Evolutionary conservation across 2,329 filamentous ascomycete genomes (phyloP).

Genomic region (Venturia aucupariae): DNA sequence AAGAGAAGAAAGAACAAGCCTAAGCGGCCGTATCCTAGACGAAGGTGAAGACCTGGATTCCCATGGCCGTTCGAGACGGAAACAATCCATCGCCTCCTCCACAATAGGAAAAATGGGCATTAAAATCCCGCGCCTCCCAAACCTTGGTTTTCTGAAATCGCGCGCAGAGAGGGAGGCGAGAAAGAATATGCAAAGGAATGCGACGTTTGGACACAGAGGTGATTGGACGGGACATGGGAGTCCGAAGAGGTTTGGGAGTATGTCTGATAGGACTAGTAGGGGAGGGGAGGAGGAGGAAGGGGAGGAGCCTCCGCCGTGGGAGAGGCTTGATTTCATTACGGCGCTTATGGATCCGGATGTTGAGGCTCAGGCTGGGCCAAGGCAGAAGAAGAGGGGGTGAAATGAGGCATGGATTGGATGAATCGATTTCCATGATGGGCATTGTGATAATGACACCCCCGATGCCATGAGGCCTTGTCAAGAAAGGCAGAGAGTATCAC

Average conservation of each 20-base stretch:
- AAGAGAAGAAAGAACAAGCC: not conserved
- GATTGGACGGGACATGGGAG: too few relatives aligned
- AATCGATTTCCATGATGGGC: not conserved
- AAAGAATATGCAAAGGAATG: slow-evolving; percentile 2
- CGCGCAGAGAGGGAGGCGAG: slow-evolving; percentile 8
- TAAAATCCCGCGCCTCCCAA: not conserved
- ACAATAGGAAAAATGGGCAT: slow-evolving; percentile 1
- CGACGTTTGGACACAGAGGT: not conserved
- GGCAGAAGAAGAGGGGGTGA: slow-evolving; percentile 3
- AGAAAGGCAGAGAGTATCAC: not conserved
- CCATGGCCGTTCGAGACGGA: not conserved
- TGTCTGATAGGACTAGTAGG: not conserved
- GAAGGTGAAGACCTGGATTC: slow-evolving; percentile 9
- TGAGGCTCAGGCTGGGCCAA: not conserved
- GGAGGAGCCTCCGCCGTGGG: not conserved
- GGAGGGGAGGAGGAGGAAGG: not conserved
- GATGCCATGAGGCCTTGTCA: not conserved
- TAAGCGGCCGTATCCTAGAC: slow-evolving; percentile 1
- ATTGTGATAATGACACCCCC: not conserved
- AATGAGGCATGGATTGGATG: not conserved
- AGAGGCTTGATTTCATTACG: slow-evolving; percentile 4
- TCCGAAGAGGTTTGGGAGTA: not conserved
- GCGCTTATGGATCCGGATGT: slow-evolving; percentile 9
- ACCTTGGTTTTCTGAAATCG: not conserved
- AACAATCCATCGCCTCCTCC: not conserved